Evolutionary conservation across 352 stramenopile species (phyloP), one percentile per base, ranked within the genome.

Genomic region (Pythium monospermum): DNA sequence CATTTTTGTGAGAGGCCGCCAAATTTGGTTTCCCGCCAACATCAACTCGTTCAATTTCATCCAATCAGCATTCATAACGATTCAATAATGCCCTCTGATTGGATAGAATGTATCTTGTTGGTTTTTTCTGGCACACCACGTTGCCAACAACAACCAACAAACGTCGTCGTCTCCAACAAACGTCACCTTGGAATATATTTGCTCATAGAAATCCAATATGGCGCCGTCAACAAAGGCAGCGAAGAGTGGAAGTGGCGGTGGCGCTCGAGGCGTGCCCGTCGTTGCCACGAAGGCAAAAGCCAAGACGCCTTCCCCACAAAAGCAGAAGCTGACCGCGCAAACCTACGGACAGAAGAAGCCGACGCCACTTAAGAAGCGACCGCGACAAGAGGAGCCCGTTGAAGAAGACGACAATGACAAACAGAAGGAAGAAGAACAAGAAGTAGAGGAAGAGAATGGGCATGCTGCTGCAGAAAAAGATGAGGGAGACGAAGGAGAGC

Each of bases 11-110:
- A 37, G 38, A 47, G n/a, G 15, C 6, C 46, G 26, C 43, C 21
- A 57, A 37, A 28, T 44, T 4, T 4, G 2, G 22, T 64, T 64
- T 64, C 57, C 57, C 57, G 57, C 57, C 57, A 65, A 53, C 59
- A 59, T 36, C 26, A 15, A 16, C 15, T 23, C n/a, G 35, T 25
- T 13, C 22, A 26, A 44, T 59, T 59, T 46, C 13, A 21, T 25
- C 47, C 50, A 65, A 65, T 56, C 16, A 33, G 27, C 28, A 5
- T 3, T 7, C 11, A 4, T 31, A 30, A 16, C 32, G 7, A 37
- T 4, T 12, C n/a, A 1, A 32, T 18, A 10, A 28, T 1, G 3
- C 11, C 2, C 1, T 46, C 12, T 52, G 25, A 65, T 65, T 59
- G 57, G 57, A 3, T 31, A 30, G 46, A 64, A 41, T 35, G 13